Conservation (phyloP, 2,329 filamentous ascomycete species). For the Falciphora oryzae region DNA sequence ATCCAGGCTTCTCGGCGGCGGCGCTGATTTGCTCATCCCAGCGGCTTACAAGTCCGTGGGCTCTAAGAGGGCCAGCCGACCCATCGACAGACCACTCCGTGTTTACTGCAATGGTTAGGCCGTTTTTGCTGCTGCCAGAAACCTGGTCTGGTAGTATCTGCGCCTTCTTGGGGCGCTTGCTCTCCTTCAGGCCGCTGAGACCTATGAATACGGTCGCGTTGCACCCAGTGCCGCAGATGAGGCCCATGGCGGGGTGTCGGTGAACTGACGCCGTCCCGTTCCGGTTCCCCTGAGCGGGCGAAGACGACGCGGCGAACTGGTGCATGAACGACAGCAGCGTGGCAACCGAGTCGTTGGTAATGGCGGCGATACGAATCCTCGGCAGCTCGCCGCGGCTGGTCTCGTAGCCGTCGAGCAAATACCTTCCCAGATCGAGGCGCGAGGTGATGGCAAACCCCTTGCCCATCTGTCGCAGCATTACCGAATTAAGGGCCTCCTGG, state of each 20-base stretch:
- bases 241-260: conserved; percentile 53
- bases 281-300: conserved; percentile 31
- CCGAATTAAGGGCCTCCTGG: conserved; percentile 56
- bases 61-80: conserved; percentile 59
- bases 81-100: conserved; percentile 82
- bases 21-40: conserved; percentile 67
- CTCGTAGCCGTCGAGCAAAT: conserved; percentile 54
- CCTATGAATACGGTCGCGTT: conserved; percentile 75
- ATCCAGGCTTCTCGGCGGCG: conserved; percentile 64
- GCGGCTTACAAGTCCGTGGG: conserved; percentile 56
- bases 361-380: conserved; percentile 64
- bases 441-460: conserved; percentile 62
- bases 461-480: conserved; percentile 63
- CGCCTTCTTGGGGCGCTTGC: conserved; percentile 51
- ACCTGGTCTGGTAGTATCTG: conserved; percentile 40
- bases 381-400: conserved; percentile 49
- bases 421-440: conserved; percentile 53
- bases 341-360: conserved; percentile 76
- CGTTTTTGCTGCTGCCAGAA: conserved; percentile 44
- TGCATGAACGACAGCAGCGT: conserved; percentile 75
- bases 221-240: conserved; percentile 76
- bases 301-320: conserved; percentile 57
- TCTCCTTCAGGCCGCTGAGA: conserved; percentile 51
- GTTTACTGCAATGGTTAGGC: conserved; percentile 66
- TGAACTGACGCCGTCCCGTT: neutral